These are phyloP conservation scores for Tylopilus subfusipes DNA, from an alignment of 768 basidiomycete genomes.

Conservation along the genomic window DNA sequence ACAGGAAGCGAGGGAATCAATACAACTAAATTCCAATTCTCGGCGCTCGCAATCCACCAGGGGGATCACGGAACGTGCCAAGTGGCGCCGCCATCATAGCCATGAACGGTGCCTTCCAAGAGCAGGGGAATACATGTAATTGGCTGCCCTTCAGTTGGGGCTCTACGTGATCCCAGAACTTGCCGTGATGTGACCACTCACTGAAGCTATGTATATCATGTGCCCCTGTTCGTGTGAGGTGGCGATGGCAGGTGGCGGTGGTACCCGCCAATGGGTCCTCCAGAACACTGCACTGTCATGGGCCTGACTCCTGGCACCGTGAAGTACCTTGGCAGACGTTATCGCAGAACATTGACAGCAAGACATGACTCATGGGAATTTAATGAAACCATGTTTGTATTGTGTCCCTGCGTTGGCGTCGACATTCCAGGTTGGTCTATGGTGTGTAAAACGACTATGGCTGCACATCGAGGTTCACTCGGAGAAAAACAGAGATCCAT, in stretches of 20 bases:
- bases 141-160: background rate
- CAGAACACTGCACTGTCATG: background rate
- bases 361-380: background rate
- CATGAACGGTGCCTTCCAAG: background rate
- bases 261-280: background rate
- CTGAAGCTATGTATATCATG: background rate
- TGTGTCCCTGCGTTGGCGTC: background rate
- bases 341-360: background rate
- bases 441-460: background rate
- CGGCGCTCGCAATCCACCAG: background rate
- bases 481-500: conserved; percentile 49
- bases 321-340: background rate
- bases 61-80: background rate
- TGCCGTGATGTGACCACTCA: background rate
- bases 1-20: background rate
- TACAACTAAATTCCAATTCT: background rate
- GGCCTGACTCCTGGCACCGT: background rate
- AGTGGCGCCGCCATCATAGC: background rate
- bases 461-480: background rate
- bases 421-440: background rate
- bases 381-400: conserved; percentile 2
- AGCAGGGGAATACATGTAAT: background rate
- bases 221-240: background rate
- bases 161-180: background rate
- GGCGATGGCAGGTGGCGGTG: background rate